A percentile compares a stretch with the other conserved stretches of the same genome.
These are phyloP conservation scores for Talaromyces islandicus DNA, from an alignment of 2,329 filamentous ascomycete species.

Conservation along the genomic window DNA sequence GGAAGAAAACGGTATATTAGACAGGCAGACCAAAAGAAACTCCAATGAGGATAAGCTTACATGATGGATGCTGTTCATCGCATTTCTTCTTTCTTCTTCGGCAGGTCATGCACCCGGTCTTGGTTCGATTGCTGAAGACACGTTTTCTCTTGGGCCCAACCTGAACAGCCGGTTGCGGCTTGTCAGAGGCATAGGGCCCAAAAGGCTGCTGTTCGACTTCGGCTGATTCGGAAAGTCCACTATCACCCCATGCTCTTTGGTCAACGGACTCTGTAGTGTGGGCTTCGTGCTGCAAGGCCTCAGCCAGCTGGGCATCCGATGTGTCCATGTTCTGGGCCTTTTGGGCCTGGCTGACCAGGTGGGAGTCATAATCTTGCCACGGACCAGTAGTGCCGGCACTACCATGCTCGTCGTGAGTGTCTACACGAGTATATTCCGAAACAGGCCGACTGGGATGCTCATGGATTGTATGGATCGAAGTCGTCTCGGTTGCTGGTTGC, in stretches of 20 bases:
- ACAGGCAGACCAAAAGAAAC: slow-evolving; percentile 10
- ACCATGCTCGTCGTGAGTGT: slow-evolving; percentile 25
- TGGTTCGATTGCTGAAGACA: slow-evolving; percentile 85
- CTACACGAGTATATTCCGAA: slow-evolving; percentile 18
- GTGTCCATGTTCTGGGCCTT: slow-evolving; percentile 38
- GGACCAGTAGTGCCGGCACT: slow-evolving; percentile 22
- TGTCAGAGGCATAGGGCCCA: slow-evolving; percentile 26
- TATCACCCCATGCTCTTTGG: slow-evolving; percentile 24
- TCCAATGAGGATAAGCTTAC: slow-evolving; percentile 48
- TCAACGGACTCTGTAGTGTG: slow-evolving; percentile 32
- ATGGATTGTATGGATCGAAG: slow-evolving; percentile 13
- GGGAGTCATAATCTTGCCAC: slow-evolving; percentile 37
- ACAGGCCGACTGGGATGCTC: slow-evolving; percentile 19
- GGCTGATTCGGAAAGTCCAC: slow-evolving; percentile 29
- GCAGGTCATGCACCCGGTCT: slow-evolving; percentile 92
- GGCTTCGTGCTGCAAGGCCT: slow-evolving; percentile 47
- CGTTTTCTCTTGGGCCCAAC: slow-evolving; percentile 42
- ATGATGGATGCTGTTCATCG: slow-evolving; percentile 87
- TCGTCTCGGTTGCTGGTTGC: slow-evolving; percentile 16
- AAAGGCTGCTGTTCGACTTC: slow-evolving; percentile 29
- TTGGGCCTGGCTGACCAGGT: slow-evolving; percentile 41
- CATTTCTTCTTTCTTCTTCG: slow-evolving; percentile 95
- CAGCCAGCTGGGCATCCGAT: slow-evolving; percentile 47
- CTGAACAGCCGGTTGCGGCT: slow-evolving; percentile 30
- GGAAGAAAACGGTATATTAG: slow-evolving; percentile 13